Evolutionary conservation across 805 yeast genomes (phyloP).

Genomic region (Wickerhamiella parazyma): DNA sequence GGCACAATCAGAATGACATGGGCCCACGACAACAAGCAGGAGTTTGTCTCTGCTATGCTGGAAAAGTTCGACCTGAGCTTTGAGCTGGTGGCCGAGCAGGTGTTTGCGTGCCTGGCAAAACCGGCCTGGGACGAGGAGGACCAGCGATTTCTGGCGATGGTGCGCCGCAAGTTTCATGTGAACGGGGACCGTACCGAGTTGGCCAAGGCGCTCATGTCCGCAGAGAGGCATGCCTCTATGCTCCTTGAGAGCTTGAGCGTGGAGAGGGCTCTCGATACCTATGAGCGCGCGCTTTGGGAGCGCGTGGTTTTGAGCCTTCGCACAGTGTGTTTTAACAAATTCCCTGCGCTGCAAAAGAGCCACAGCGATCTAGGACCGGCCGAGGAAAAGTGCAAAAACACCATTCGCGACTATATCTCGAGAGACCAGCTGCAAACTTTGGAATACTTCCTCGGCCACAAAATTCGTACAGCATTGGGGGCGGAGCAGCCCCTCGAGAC

Average conservation of each 20-base stretch:
- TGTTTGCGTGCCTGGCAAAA: not conserved
- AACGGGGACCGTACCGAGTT: not conserved
- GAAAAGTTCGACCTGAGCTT: not conserved
- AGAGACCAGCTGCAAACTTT: not conserved
- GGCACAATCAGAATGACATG: not conserved
- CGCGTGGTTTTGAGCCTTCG: not conserved
- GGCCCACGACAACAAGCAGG: slow-evolving; percentile 1
- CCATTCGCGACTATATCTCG: not conserved
- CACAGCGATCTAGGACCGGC: not conserved
- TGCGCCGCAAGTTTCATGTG: not conserved
- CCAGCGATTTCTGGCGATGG: not conserved
- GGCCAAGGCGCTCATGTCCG: not conserved
- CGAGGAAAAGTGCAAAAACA: not conserved
- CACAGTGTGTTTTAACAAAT: not conserved
- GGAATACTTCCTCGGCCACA: slow-evolving; percentile 13
- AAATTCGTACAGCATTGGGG: slow-evolving; percentile 9
- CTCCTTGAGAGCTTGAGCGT: too few species aligned
- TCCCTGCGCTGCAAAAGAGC: not conserved
- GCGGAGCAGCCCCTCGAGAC: slow-evolving; percentile 2
- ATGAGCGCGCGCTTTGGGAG: not conserved
- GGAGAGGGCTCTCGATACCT: not conserved
- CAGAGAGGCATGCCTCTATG: too few species aligned
- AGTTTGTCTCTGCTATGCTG: not conserved
- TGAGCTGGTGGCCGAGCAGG: not conserved
- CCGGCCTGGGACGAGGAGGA: not conserved